Evolutionary conservation across 768 basidiomycete species (phyloP), one percentile per base, ranked within the genome.

Genomic region (Dictyophora rubrovolvata): DNA sequence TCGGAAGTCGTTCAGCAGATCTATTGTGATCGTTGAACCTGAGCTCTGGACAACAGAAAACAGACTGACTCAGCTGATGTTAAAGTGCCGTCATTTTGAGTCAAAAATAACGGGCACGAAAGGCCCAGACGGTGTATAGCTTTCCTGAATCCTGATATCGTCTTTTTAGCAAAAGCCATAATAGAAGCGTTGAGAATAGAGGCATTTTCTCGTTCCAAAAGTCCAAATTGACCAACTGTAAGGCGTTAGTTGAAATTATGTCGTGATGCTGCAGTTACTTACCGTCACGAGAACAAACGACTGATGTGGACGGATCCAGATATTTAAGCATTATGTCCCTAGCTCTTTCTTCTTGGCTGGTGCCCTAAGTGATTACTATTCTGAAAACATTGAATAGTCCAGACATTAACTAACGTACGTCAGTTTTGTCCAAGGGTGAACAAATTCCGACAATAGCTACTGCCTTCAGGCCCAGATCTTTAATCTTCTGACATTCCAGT

Each of bases 131-230:
- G 70, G 55, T 69, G 70, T 61, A 79, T 77, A 1, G 83, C 81
- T 1, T 68, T 69, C 63, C 78, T 68, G 68, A 85, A 86, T 16
- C 79, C 79, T 1, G 69, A 62, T 46, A 85, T 77, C 0, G 83
- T 83, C 52, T 71, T 73, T 53, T 74, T 76, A 0, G 85, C 84
- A 67, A 81, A 86, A 33, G 74, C 69, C 36, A 82, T 73, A 63
- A 86, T 77, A 1, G 84, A 80, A 1, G 83, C 83, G 62, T 86
- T 86, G 61, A 85, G 74, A 61, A 86, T 85, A 14, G 82, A 69
- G 0, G 85, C 85, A 57, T 86, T 86, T 65, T 86, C 85, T 48
- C 85, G 76, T 62, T 84, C 81, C 16, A 85, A 69, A 54, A 85
- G 72, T 35, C 82, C 81, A 21, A 83, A 72, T 65, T 79, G 78